Evolutionary conservation across 495 filamentous ascomycete genomes (phyloP), one percentile per base, ranked within the genome.

Genomic region (Aspergillus cristatus): DNA sequence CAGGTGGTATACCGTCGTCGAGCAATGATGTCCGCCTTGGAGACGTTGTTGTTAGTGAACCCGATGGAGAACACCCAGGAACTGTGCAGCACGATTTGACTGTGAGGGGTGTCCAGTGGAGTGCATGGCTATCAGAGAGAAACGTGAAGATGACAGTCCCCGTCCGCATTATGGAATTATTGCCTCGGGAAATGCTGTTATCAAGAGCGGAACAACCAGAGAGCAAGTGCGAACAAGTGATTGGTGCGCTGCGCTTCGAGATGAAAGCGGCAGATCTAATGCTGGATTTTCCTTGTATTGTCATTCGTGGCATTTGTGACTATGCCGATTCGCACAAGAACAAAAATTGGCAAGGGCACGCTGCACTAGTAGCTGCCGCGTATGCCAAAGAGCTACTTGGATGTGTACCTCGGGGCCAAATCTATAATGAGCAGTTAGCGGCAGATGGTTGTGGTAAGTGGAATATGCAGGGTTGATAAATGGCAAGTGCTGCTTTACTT

Each of bases 111-210:
- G 43, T 32, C 34, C 14, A 28, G 22, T 13, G n/a, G 43, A 37
- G 31, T 30, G 38, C 25, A 29, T 35, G 26, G 43, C 20, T 25
- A 18, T 13, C 6, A 40, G 34, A 22, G 30, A 33, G 14, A 15
- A n/a, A 31, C 39, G 40, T 28, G 37, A 47, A 18, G 32, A 32
- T 28, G 29, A 29, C 14, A 40, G 57, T 15, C 45, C 50, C 7
- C 39, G 43, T 26, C 43, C 58, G 10, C 53, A 59, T 37, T 67
- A 62, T 34, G 64, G 65, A 3, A 46, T 43, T 8, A 63, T 70
- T 26, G 66, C 64, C 12, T 65, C 58, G 7, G 63, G 56, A 24
- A 67, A 67, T 35, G 34, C 37, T 6, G 45, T 65, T 1, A 63
- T 65, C 14, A 54, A 47, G 33, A 32, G 57, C 18, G 38, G 14